Evolutionary conservation across 1,284 basidiomycete genomes (phyloP).

Genomic region (Meira miltonrushii): DNA sequence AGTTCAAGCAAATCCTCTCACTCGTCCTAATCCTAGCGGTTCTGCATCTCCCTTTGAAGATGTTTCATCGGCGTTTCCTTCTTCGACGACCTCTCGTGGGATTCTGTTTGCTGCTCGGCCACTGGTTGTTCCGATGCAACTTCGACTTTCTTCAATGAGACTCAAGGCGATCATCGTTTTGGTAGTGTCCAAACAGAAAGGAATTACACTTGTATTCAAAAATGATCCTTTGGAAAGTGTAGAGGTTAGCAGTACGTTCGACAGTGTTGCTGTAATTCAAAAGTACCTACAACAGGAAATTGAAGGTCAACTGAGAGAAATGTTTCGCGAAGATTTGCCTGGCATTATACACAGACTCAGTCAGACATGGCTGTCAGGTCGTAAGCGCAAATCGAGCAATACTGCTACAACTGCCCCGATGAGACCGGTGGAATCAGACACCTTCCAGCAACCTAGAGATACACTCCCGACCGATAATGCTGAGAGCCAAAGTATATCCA

Average conservation of each 20-base stretch:
- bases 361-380: slow-evolving; percentile 74
- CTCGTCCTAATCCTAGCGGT: slow-evolving; percentile 52
- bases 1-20: slow-evolving; percentile 92
- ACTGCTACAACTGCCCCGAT: neutral
- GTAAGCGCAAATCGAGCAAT: neutral
- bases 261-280: slow-evolving; percentile 94
- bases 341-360: slow-evolving; percentile 93
- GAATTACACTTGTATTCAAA: slow-evolving; percentile 98
- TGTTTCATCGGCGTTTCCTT: slow-evolving; percentile 27
- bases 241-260: slow-evolving; percentile 94
- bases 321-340: slow-evolving; percentile 95
- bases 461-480: neutral
- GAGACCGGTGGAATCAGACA: neutral
- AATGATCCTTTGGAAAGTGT: slow-evolving; percentile 97
- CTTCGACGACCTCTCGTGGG: slow-evolving; percentile 30
- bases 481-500: neutral
- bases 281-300: slow-evolving; percentile 66
- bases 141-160: slow-evolving; percentile 88
- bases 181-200: slow-evolving; percentile 89
- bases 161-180: slow-evolving; percentile 94
- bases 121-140: slow-evolving; percentile 80
- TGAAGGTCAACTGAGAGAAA: slow-evolving; percentile 89
- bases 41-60: neutral
- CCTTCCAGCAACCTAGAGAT: too few relatives aligned
- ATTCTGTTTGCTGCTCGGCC: slow-evolving; percentile 50